phyloP scores from a whole-genome alignment of 441 rosid genomes.

The Populus hybrid region DNA sequence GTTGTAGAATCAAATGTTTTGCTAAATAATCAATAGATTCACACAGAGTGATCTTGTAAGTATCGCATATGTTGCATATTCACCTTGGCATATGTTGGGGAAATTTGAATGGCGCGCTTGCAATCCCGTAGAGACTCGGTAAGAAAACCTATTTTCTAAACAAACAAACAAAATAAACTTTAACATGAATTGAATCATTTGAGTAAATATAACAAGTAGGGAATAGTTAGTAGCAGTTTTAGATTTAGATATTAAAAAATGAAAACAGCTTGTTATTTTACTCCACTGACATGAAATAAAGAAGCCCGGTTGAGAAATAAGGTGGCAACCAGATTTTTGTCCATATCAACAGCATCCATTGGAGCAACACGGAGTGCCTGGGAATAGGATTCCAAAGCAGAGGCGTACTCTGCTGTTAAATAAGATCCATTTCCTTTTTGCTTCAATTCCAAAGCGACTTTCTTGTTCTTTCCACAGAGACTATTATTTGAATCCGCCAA shows the following conservation, averaged over 20 bases:
- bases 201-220: background rate
- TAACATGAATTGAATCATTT: background rate
- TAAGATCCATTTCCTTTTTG: slow-evolving; percentile 56
- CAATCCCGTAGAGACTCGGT: slow-evolving; percentile 70
- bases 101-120: slow-evolving; percentile 66
- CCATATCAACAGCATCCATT: slow-evolving; percentile 41
- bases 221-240: background rate
- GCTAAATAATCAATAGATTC: background rate
- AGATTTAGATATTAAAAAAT: background rate
- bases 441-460: slow-evolving; percentile 56
- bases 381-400: slow-evolving; percentile 57
- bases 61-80: background rate
- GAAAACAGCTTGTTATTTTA: background rate
- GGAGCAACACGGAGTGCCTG: slow-evolving; percentile 84
- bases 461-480: slow-evolving; percentile 54
- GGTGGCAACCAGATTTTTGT: slow-evolving; percentile 63
- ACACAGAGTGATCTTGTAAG: background rate
- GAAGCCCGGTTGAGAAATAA: slow-evolving; percentile 73
- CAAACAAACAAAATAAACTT: slow-evolving; percentile 7
- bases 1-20: background rate
- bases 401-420: slow-evolving; percentile 33
- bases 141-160: slow-evolving; percentile 50
- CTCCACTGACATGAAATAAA: slow-evolving; percentile 48
- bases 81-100: slow-evolving; percentile 73
- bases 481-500: slow-evolving; percentile 40